These are phyloP conservation scores for Amanita exitialis DNA, from an alignment of 768 basidiomycete genomes.

Conservation along the genomic window DNA sequence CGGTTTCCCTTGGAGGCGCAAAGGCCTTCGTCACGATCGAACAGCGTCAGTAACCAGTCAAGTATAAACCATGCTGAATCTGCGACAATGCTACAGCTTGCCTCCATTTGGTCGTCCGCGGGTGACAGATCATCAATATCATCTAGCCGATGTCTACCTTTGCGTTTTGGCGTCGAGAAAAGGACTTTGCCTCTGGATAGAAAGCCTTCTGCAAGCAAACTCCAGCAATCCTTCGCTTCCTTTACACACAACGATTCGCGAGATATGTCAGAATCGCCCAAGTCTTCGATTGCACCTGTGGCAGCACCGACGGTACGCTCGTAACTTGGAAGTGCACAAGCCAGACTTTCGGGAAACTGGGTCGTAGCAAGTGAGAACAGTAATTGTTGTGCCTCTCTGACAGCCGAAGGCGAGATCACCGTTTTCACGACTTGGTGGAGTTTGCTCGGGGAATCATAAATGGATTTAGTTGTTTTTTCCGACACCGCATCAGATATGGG, in stretches of 20 bases:
- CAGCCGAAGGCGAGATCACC: slow-evolving; percentile 32
- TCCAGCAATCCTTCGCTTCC: slow-evolving; percentile 50
- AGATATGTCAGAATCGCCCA: slow-evolving; percentile 48
- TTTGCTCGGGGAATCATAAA: slow-evolving; percentile 41
- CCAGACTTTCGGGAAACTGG: slow-evolving; percentile 43
- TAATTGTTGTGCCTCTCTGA: slow-evolving; percentile 40
- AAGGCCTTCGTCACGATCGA: slow-evolving; percentile 54
- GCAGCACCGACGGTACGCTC: slow-evolving; percentile 15
- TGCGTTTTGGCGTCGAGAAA: slow-evolving; percentile 21
- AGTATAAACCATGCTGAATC: slow-evolving; percentile 62
- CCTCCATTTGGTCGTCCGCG: slow-evolving; percentile 3
- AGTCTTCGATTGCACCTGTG: slow-evolving; percentile 17
- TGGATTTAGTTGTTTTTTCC: slow-evolving; percentile 13
- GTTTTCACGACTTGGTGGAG: slow-evolving; percentile 25
- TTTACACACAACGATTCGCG: slow-evolving; percentile 43
- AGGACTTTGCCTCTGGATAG: slow-evolving; percentile 24
- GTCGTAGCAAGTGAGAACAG: slow-evolving; percentile 47
- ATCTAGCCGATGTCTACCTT: slow-evolving; percentile 22
- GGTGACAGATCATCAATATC: slow-evolving; percentile 14
- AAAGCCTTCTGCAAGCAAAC: slow-evolving; percentile 46
- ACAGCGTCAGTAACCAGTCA: slow-evolving; percentile 57
- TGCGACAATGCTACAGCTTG: slow-evolving; percentile 31
- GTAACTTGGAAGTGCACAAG: slow-evolving; percentile 46
- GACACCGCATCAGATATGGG: slow-evolving; percentile 23
- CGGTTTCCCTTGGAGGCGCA: slow-evolving; percentile 13